Percentiles rank a stretch among this genome's conserved stretches.
These are phyloP conservation scores for Auriculariales sp. DNA, from an alignment of 768 basidiomycete species.

Conservation along the genomic window DNA sequence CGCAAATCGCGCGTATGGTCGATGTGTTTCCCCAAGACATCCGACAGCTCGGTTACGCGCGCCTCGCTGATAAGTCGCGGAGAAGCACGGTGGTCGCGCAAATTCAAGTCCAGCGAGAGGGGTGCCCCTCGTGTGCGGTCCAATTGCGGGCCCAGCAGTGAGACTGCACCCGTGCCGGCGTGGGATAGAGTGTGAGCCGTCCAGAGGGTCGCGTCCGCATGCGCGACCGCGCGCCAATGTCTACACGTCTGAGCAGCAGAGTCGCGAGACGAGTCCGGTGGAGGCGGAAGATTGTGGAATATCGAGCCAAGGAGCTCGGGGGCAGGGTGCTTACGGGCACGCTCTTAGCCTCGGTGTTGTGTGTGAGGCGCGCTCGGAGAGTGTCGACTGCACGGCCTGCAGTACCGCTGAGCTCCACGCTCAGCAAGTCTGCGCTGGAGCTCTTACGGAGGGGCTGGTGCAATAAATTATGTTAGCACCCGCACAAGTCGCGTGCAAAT, in stretches of 20 bases:
- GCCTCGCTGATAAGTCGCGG: neutral
- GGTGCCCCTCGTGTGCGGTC: neutral
- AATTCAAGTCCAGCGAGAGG: neutral
- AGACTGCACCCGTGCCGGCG: neutral
- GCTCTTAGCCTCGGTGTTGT: neutral
- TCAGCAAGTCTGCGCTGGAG: too few species aligned
- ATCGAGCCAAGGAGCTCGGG: constrained; percentile 51
- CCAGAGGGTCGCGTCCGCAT: constrained; percentile 40
- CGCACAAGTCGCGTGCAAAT: too few species aligned
- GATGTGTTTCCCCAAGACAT: neutral
- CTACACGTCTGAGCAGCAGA: constrained; percentile 44
- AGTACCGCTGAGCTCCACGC: too few species aligned
- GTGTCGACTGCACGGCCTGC: neutral
- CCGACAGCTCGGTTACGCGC: neutral
- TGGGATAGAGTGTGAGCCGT: constrained; percentile 17
- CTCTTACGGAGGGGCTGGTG: too few species aligned
- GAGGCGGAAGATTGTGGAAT: constrained; percentile 30
- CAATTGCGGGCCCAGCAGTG: neutral
- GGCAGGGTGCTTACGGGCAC: constrained; percentile 51
- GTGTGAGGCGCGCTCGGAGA: neutral
- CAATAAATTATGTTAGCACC: too few species aligned
- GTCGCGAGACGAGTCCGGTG: constrained; percentile 25
- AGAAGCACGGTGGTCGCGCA: neutral
- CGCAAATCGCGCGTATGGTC: neutral
- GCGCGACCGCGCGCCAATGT: constrained; percentile 35